Evolutionary conservation across 129 eudicot genomes (phyloP).

Genomic region (Tagetes erecta): DNA sequence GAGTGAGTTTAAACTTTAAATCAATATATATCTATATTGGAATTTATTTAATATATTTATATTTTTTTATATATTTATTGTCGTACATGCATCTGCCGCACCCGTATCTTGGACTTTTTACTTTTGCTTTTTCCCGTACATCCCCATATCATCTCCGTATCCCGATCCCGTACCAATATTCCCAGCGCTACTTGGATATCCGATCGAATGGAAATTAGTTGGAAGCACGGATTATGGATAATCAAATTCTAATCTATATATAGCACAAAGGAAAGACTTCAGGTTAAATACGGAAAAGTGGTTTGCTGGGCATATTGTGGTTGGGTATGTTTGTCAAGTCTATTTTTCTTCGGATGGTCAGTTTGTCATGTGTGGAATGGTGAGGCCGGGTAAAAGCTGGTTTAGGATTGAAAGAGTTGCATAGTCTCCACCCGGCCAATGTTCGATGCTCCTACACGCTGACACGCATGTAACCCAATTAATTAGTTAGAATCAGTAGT

Average conservation of each 20-base stretch:
- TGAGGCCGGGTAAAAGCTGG: conserved; percentile 77
- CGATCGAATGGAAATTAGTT: conserved; percentile 92
- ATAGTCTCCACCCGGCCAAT: conserved; percentile 35
- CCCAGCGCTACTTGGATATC: background rate
- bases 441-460: too few species aligned
- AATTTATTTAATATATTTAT: too few species aligned
- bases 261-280: conserved; percentile 87
- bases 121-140: too few species aligned
- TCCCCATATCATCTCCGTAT: too few species aligned
- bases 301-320: conserved; percentile 84
- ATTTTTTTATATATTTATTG: too few species aligned
- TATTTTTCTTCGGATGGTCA: conserved; percentile 94
- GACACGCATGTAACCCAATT: too few species aligned
- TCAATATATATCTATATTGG: too few species aligned
- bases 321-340: conserved; percentile 97
- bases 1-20: too few species aligned
- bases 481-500: too few species aligned
- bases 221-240: conserved; percentile 94
- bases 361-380: conserved; percentile 96
- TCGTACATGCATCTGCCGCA: too few species aligned
- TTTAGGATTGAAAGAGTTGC: conserved; percentile 97
- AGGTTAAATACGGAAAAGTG: conserved; percentile 87
- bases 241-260: conserved; percentile 73
- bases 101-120: too few species aligned
- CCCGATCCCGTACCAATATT: too few species aligned